Conservation (phyloP, 768 basidiomycete species). For the Psilocybe cyanescens region DNA sequence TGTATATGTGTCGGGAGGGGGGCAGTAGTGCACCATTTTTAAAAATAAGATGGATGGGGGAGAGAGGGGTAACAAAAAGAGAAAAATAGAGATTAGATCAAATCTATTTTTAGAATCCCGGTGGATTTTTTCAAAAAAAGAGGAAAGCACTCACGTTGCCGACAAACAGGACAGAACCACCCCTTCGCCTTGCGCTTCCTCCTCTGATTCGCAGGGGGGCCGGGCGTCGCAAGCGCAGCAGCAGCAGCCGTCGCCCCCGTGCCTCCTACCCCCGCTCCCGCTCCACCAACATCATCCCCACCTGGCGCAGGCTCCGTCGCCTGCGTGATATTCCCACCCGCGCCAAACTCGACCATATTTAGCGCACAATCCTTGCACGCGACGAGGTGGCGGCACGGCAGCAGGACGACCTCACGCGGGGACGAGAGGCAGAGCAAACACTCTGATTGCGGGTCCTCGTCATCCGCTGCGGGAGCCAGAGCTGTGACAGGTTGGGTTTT, state of each 20-base stretch:
- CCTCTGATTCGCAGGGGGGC: slow-evolving; percentile 47
- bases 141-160: slow-evolving; percentile 73
- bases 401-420: slow-evolving; percentile 88
- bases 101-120: neutral
- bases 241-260: slow-evolving; percentile 27
- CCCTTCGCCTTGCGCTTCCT: slow-evolving; percentile 94
- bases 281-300: slow-evolving; percentile 27
- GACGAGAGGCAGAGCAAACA: slow-evolving; percentile 91
- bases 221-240: slow-evolving; percentile 25
- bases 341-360: slow-evolving; percentile 98
- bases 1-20: no score
- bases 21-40: no score
- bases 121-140: neutral
- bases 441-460: slow-evolving; percentile 81
- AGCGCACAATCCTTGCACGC: slow-evolving; percentile 95
- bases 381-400: slow-evolving; percentile 93
- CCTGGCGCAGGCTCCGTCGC: slow-evolving; percentile 40
- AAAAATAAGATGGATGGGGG: no score
- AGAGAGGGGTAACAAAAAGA: neutral
- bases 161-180: slow-evolving; percentile 96
- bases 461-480: slow-evolving; percentile 32
- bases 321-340: slow-evolving; percentile 85
- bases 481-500: slow-evolving; percentile 45
- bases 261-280: slow-evolving; percentile 18
- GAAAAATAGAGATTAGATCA: neutral